Evolutionary conservation across 169 alveolate species (phyloP).

Genomic region (Plasmodium inui): DNA sequence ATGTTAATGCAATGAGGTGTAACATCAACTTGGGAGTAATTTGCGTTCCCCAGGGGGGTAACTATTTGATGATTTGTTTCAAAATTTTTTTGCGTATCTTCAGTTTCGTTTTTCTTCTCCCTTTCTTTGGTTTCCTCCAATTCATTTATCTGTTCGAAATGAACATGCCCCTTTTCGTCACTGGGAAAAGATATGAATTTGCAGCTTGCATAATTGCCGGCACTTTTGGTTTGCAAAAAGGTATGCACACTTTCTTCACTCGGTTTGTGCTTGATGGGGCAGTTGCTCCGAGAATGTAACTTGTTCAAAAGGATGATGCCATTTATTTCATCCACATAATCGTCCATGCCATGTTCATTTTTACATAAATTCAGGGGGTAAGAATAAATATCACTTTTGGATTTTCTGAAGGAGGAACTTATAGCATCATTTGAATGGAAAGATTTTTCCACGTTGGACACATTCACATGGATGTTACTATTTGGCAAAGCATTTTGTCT

Average conservation of each 20-base stretch:
- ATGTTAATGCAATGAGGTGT: not conserved
- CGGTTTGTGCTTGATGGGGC: not conserved
- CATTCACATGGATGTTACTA: conserved; percentile 57
- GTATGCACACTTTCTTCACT: not conserved
- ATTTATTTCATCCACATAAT: not conserved
- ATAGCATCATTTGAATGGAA: conserved; percentile 3
- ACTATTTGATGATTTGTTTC: not conserved
- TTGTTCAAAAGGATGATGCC: not conserved
- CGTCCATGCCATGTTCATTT: not conserved
- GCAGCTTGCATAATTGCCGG: not conserved
- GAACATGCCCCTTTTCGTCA: not conserved
- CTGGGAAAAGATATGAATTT: not conserved
- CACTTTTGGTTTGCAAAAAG: conserved; percentile 13
- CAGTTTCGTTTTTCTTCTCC: not conserved
- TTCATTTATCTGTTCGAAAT: not conserved
- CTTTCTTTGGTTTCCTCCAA: not conserved
- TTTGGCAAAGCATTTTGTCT: not conserved
- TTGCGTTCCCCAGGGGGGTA: not conserved
- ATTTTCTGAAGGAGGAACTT: conserved; percentile 7
- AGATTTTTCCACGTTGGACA: conserved; percentile 30
- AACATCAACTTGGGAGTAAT: not conserved
- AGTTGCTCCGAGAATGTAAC: not conserved
- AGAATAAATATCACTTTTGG: conserved; percentile 13
- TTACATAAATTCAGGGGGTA: conserved; percentile 8
- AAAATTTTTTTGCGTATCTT: not conserved